phyloP scores from a whole-genome alignment of 306 rosid genomes.

The Sphenostylis stenocarpa region DNA sequence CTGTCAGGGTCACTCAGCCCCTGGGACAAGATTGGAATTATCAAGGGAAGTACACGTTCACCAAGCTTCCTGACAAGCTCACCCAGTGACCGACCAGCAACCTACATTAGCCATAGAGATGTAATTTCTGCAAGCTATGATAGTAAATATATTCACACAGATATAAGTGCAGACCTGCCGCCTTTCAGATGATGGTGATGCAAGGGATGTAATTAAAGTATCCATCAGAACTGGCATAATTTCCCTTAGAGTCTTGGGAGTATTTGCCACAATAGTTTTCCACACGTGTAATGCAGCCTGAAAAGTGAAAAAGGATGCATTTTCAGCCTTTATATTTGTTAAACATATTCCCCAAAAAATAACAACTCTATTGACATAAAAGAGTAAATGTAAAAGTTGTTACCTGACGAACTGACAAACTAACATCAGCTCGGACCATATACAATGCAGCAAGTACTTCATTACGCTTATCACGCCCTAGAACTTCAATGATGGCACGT shows the following conservation, averaged over 20 bases:
- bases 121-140: not conserved
- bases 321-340: not conserved
- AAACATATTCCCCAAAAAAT: not conserved
- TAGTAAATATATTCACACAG: conserved; percentile 12
- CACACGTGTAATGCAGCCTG: conserved; percentile 99
- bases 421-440: conserved; percentile 97
- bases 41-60: conserved; percentile 91
- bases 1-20: conserved; percentile 73
- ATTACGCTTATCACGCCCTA: conserved; percentile 87
- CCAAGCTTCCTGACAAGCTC: conserved; percentile 99
- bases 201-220: conserved; percentile 93
- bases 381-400: not conserved
- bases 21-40: conserved; percentile 89
- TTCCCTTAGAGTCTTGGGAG: conserved; percentile 94
- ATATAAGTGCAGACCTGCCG: conserved; percentile 66
- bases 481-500: conserved; percentile 93
- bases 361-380: not conserved
- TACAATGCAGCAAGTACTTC: conserved; percentile 94
- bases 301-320: not conserved
- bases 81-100: conserved; percentile 95
- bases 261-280: conserved; percentile 97
- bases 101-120: conserved; percentile 46
- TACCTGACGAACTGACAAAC: conserved; percentile 99
- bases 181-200: conserved; percentile 90
- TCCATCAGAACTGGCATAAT: conserved; percentile 97